Conservation (phyloP, 768 basidiomycete genomes). For the Dioszegia hungarica region DNA sequence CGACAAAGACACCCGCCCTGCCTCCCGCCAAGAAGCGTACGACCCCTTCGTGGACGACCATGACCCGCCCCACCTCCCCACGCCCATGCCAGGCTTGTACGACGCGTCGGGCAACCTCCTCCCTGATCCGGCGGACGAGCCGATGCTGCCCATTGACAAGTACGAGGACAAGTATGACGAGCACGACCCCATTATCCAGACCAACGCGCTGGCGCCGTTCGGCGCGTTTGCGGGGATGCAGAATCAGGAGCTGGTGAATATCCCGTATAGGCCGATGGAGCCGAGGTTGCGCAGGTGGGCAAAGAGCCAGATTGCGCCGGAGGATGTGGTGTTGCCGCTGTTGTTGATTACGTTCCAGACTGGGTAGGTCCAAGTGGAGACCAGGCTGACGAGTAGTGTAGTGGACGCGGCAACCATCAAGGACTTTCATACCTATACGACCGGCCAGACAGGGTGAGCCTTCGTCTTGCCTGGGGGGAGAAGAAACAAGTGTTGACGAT, state of each 20-base stretch:
- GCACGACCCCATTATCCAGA: conserved; percentile 2
- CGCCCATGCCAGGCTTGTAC: conserved; percentile 6
- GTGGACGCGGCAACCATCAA: conserved; percentile 7
- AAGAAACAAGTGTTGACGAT: too few relatives aligned
- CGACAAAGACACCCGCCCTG: background rate
- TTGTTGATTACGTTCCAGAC: conserved; percentile 6
- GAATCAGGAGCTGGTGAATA: conserved; percentile 8
- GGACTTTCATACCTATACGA: conserved; percentile 8
- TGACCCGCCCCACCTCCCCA: background rate
- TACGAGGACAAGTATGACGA: background rate
- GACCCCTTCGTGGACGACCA: conserved; percentile 3
- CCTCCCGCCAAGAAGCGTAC: background rate
- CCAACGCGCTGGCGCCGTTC: background rate
- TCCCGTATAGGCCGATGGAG: conserved; percentile 8
- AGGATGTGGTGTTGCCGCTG: conserved; percentile 6
- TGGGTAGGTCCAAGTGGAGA: background rate
- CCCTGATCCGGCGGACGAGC: conserved; percentile 5
- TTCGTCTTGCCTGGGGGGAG: too few relatives aligned
- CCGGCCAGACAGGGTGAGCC: conserved; percentile 6
- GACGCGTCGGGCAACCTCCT: conserved; percentile 3
- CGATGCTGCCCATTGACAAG: too few relatives aligned
- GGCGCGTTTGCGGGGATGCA: background rate
- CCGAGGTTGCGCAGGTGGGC: conserved; percentile 2
- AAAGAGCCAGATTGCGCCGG: conserved; percentile 6
- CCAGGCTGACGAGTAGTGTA: conserved; percentile 1